Evolutionary conservation across 2,329 filamentous ascomycete species (phyloP).

Genomic region (Alternaria sp.): DNA sequence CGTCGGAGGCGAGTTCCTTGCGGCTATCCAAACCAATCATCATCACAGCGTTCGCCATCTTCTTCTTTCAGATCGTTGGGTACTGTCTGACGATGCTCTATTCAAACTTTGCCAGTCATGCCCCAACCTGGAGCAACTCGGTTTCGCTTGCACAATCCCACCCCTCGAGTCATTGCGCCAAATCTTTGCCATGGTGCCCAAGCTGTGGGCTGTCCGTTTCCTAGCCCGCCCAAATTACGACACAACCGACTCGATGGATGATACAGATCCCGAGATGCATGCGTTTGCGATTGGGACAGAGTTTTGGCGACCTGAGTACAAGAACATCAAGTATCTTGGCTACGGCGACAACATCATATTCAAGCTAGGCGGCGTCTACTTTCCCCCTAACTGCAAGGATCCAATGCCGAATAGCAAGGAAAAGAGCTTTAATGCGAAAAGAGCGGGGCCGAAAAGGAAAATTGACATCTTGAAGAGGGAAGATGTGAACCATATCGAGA

Average conservation of each 20-base stretch:
- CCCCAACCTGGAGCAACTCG: constrained; percentile 67
- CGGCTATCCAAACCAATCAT: constrained; percentile 61
- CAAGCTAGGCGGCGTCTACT: constrained; percentile 47
- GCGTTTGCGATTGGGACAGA: constrained; percentile 45
- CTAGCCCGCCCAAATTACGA: constrained; percentile 44
- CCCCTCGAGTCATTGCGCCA: constrained; percentile 50
- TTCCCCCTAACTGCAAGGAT: constrained; percentile 28
- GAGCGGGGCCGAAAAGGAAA: constrained; percentile 40
- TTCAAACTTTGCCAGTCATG: constrained; percentile 62
- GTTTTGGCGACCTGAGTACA: constrained; percentile 47
- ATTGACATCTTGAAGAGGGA: constrained; percentile 46
- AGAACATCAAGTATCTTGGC: constrained; percentile 51
- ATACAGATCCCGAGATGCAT: constrained; percentile 44
- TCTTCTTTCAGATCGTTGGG: constrained; percentile 65
- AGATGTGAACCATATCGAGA: constrained; percentile 54
- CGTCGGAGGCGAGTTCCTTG: constrained; percentile 58
- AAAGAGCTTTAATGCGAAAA: constrained; percentile 39
- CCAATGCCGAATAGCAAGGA: constrained; percentile 22
- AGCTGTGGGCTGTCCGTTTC: constrained; percentile 54
- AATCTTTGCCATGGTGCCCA: constrained; percentile 50
- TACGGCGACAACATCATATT: constrained; percentile 51
- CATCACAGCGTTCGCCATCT: constrained; percentile 64
- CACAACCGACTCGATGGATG: constrained; percentile 36
- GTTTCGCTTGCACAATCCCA: constrained; percentile 64
- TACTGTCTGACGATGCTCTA: constrained; percentile 59